Conservation (phyloP, 2,329 filamentous ascomycete species). For the Sordariomycetes sp. region DNA sequence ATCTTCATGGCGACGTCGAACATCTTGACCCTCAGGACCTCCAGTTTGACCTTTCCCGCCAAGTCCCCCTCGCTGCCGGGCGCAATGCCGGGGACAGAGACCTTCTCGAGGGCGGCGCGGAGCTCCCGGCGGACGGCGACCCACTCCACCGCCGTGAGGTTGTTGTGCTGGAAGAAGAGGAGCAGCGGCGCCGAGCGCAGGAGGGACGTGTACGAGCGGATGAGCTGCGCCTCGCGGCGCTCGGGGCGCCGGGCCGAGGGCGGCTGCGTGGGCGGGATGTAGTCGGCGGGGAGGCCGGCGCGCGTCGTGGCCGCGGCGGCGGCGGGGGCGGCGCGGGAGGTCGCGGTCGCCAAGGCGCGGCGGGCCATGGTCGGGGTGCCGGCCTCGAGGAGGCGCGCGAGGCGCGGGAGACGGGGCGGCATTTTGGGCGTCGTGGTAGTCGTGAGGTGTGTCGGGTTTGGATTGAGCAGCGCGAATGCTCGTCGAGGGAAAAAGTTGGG, state of each 20-base stretch:
- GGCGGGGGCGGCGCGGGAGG: constrained; percentile 12
- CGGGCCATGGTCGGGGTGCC: neutral
- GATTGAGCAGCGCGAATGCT: neutral
- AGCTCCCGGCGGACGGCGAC: constrained; percentile 28
- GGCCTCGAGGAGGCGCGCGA: neutral
- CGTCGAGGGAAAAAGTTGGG: neutral
- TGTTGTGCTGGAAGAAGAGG: constrained; percentile 66
- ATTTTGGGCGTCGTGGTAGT: constrained; percentile 1
- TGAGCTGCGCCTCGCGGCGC: constrained; percentile 79
- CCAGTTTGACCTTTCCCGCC: constrained; percentile 54
- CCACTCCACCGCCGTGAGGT: constrained; percentile 54
- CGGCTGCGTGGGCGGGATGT: constrained; percentile 59
- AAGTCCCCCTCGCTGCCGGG: constrained; percentile 23
- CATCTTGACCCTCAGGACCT: constrained; percentile 81
- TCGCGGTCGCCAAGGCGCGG: constrained; percentile 13
- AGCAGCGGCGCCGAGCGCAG: constrained; percentile 76
- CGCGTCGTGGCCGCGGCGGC: constrained; percentile 12
- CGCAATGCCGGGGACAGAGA: constrained; percentile 11
- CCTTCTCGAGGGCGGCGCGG: constrained; percentile 25
- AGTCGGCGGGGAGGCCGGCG: constrained; percentile 25
- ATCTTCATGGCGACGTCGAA: constrained; percentile 75
- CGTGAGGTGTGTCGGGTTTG: neutral
- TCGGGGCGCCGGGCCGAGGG: constrained; percentile 78
- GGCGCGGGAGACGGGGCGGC: neutral
- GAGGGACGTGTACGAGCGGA: constrained; percentile 75